Conservation (phyloP, 805 yeast genomes). For the Hanseniaspora osmophila region DNA sequence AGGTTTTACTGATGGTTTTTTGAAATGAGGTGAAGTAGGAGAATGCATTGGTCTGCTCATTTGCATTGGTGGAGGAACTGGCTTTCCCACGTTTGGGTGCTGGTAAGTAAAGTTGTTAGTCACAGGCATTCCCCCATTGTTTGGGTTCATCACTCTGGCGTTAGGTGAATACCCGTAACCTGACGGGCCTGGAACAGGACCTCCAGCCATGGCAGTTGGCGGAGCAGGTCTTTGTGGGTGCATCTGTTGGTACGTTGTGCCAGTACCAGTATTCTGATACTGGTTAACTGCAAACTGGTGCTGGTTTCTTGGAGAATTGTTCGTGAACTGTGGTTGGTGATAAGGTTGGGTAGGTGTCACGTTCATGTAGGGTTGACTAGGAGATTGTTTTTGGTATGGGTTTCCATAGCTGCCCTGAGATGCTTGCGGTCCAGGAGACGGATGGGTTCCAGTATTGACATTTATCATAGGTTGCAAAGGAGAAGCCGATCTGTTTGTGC, state of each 20-base stretch:
- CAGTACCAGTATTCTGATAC: too few relatives aligned
- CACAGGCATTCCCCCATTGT: too few relatives aligned
- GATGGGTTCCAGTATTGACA: too few relatives aligned
- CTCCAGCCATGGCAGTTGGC: constrained; percentile 1
- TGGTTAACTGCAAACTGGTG: too few relatives aligned
- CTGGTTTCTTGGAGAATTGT: too few relatives aligned
- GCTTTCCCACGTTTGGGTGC: too few relatives aligned
- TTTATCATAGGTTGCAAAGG: background rate
- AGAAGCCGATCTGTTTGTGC: background rate
- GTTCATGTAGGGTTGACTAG: background rate
- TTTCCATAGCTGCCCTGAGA: background rate
- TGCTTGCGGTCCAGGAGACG: background rate
- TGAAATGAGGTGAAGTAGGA: constrained; percentile 4
- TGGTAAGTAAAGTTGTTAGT: too few relatives aligned
- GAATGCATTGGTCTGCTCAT: constrained; percentile 1
- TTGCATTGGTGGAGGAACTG: constrained; percentile 1
- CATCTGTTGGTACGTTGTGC: background rate
- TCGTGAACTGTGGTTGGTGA: constrained; percentile 4
- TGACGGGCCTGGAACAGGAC: background rate
- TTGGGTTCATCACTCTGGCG: too few relatives aligned
- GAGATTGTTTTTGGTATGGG: background rate
- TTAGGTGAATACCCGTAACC: too few relatives aligned
- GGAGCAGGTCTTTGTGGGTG: constrained; percentile 1
- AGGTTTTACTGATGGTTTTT: background rate
- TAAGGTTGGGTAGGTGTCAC: constrained; percentile 8